phyloP scores from a whole-genome alignment of 164 flowering plant species.

The Berberis thunbergii region DNA sequence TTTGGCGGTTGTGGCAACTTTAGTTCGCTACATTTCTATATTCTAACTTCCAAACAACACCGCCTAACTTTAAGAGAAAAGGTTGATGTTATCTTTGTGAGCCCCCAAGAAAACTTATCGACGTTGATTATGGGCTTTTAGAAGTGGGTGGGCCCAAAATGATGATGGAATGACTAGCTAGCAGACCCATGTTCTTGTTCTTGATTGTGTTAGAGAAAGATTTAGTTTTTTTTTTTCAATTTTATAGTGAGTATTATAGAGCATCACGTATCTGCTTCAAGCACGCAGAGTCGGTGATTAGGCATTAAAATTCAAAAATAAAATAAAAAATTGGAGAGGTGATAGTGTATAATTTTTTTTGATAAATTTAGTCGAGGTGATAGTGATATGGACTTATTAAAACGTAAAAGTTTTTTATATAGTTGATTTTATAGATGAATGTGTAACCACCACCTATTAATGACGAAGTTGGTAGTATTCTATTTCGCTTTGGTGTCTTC shows the following conservation, averaged over 20 bases:
- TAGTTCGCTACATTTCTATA: neutral
- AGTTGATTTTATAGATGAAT: neutral
- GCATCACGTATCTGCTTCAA: too few species aligned
- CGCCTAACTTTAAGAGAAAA: neutral
- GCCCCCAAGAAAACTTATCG: neutral
- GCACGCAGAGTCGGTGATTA: too few species aligned
- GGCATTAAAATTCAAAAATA: too few species aligned
- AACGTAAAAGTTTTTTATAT: too few species aligned
- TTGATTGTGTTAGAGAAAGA: too few species aligned
- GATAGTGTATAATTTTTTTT: too few species aligned
- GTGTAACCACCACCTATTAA: conserved; percentile 1
- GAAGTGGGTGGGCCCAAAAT: neutral
- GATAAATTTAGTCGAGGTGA: too few species aligned
- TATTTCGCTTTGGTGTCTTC: neutral
- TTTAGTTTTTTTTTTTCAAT: too few species aligned
- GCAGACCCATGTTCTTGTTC: neutral
- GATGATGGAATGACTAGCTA: neutral
- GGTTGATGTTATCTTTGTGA: neutral
- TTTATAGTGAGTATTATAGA: too few species aligned
- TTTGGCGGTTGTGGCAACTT: conserved; percentile 26
- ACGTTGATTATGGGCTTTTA: too few species aligned
- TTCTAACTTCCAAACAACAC: too few species aligned
- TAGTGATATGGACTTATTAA: too few species aligned
- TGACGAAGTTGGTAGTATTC: conserved; percentile 3
- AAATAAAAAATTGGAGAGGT: neutral